Evolutionary conservation across 2,329 filamentous ascomycete genomes (phyloP).

Genomic region (Dactylellina drechsleri): DNA sequence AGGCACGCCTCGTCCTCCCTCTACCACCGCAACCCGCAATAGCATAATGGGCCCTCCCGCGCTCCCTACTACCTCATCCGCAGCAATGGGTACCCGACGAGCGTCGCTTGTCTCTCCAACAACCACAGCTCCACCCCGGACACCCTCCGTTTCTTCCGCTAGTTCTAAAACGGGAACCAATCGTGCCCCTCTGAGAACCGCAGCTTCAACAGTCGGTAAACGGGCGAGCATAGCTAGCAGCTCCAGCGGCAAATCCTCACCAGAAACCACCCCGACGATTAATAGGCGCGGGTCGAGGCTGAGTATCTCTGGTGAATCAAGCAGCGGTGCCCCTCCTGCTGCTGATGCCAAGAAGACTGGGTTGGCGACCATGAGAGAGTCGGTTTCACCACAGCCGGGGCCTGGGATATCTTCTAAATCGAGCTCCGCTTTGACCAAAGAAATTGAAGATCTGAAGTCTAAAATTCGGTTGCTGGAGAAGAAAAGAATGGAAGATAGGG

Average conservation of each 20-base stretch:
- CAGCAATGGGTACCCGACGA: conserved; percentile 6
- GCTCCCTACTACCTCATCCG: conserved; percentile 23
- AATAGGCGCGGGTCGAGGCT: conserved; percentile 42
- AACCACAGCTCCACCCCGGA: conserved; percentile 18
- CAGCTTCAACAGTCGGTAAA: conserved; percentile 30
- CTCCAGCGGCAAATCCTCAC: conserved; percentile 62
- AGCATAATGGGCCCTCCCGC: conserved; percentile 50
- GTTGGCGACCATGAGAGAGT: conserved; percentile 57
- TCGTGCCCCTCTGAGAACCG: conserved; percentile 37
- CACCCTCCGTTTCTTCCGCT: conserved; percentile 39
- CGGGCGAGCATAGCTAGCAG: conserved; percentile 42
- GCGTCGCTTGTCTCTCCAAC: conserved; percentile 50
- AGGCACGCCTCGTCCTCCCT: conserved; percentile 26
- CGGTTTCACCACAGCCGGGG: conserved; percentile 58
- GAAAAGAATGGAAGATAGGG: conserved; percentile 83
- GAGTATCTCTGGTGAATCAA: conserved; percentile 44
- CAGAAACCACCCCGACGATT: conserved; percentile 43
- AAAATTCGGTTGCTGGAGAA: conserved; percentile 89
- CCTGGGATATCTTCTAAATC: conserved; percentile 51
- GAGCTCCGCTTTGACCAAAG: conserved; percentile 68
- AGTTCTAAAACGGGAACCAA: conserved; percentile 27
- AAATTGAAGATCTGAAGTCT: conserved; percentile 87
- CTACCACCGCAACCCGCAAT: conserved; percentile 24
- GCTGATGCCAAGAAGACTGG: conserved; percentile 58
- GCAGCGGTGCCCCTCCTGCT: conserved; percentile 31